These are phyloP conservation scores for Botryotinia globosa DNA, from an alignment of 2,329 filamentous ascomycete genomes.

Conservation along the genomic window DNA sequence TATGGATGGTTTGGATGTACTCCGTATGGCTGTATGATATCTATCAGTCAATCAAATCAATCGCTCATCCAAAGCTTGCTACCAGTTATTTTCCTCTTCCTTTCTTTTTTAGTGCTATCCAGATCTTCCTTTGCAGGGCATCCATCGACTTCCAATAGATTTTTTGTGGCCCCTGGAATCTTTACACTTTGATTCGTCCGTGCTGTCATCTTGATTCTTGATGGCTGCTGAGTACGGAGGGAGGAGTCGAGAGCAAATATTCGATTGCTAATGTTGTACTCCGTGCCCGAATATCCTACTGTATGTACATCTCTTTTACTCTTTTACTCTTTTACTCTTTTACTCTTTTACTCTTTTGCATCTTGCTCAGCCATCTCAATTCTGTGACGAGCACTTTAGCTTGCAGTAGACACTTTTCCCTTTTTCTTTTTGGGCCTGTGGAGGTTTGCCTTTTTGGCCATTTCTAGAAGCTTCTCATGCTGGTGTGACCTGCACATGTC, in stretches of 20 bases:
- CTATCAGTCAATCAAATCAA: not conserved
- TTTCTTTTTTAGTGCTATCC: not conserved
- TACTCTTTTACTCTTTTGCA: not conserved
- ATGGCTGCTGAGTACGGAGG: not conserved
- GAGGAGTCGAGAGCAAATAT: not conserved
- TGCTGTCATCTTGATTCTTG: not conserved
- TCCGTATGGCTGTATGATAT: not conserved
- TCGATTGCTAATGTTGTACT: constrained; percentile 1
- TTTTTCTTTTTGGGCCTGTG: too few relatives aligned
- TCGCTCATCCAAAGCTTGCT: not conserved
- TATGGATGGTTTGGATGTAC: not conserved
- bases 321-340: too few relatives aligned
- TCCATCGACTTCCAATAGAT: constrained; percentile 11
- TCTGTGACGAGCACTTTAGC: not conserved
- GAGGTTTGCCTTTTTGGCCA: not conserved
- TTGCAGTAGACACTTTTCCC: not conserved
- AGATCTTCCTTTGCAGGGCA: constrained; percentile 14
- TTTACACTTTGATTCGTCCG: constrained; percentile 12
- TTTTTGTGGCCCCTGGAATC: not conserved
- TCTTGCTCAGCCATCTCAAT: constrained; percentile 11
- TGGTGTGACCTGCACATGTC: not conserved
- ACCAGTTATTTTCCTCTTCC: not conserved
- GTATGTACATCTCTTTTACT: not conserved
- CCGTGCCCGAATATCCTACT: not conserved
- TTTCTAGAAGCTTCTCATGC: constrained; percentile 9